A percentile compares a stretch with the other conserved stretches of the same genome.
These are phyloP conservation scores for Pochonia chlamydosporia DNA, from an alignment of 2,329 filamentous ascomycete species.

Conservation along the genomic window DNA sequence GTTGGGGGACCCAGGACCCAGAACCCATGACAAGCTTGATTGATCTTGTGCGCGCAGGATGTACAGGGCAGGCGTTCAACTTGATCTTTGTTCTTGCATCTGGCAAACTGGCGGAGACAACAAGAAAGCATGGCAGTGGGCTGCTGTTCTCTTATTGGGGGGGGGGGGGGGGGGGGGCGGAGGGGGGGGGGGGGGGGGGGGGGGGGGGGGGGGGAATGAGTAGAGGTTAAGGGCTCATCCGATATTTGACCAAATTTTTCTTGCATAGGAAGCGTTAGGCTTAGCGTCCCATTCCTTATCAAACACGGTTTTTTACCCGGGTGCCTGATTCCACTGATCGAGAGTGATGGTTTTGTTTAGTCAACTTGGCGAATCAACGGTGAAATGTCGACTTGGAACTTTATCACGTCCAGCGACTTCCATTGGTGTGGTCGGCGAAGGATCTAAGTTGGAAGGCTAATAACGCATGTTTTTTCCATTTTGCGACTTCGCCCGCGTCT, in stretches of 20 bases:
- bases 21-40: not conserved
- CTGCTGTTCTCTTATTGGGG: not conserved
- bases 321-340: too few species aligned
- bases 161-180: not conserved
- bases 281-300: not conserved
- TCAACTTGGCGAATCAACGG: too few species aligned
- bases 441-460: too few species aligned
- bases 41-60: not conserved
- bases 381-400: too few species aligned
- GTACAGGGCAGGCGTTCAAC: not conserved
- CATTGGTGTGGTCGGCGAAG: too few species aligned
- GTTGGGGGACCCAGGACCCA: not conserved
- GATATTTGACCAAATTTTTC: constrained; percentile 1
- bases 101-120: not conserved
- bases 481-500: too few species aligned
- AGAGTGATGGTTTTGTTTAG: too few species aligned
- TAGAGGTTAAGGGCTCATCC: not conserved
- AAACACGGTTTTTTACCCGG: too few species aligned
- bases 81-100: not conserved
- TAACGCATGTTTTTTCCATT: too few species aligned
- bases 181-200: not conserved
- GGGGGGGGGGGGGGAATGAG: not conserved
- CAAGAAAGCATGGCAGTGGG: not conserved
- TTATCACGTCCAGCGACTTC: too few species aligned
- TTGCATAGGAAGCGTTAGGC: constrained; percentile 6